Evolutionary conservation across 805 yeast species (phyloP), one percentile per base, ranked within the genome.

Genomic region (Teunomyces tritomae): DNA sequence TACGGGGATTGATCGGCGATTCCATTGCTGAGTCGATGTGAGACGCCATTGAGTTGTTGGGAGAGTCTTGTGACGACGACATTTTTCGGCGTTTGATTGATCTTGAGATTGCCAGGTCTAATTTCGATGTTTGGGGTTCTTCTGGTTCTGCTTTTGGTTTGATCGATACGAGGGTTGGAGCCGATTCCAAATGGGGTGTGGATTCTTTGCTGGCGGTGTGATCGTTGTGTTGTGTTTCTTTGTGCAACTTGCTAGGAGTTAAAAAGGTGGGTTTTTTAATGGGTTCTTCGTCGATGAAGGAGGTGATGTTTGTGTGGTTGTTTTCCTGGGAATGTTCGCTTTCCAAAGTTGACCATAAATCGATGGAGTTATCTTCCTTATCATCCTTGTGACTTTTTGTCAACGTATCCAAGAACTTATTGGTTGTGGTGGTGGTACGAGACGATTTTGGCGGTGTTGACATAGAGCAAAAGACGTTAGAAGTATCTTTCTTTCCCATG

Each of bases 11-110:
- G 9, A 51, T 32, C 1, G 73, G 72, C 8, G 71, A 63, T 5
- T 54, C 64, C 30, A 68, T 53, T 3, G 57, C 53, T 16, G 63
- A 56, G 41, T 64, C 70, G 28, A 69, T 65, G 50, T 63, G 65
- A 4, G 70, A 59, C 13, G 76, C 77, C 27, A 70, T 57, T 4
- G 65, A 58, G 47, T 62, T 58, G 49, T 65, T 67, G 1, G 76
- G 76, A 5, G 76, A 64, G 20, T 57, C 67, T 4, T 50, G 50
- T 3, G 51, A 27, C 4, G 39, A 13, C 20, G 45, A 33, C 30
- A 50, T 35, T 35, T 49, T 50, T n/a, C 54, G 29, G 11, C 47
- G 39, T 33, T 49, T 49, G 28, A 43, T 46, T 43, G 47, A 46
- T 20, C 32, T 43, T 28, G 47, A 27, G 34, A 46, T 34, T 10